Conservation (phyloP, 495 filamentous ascomycete species). For the Aspergillus homomorphus region DNA sequence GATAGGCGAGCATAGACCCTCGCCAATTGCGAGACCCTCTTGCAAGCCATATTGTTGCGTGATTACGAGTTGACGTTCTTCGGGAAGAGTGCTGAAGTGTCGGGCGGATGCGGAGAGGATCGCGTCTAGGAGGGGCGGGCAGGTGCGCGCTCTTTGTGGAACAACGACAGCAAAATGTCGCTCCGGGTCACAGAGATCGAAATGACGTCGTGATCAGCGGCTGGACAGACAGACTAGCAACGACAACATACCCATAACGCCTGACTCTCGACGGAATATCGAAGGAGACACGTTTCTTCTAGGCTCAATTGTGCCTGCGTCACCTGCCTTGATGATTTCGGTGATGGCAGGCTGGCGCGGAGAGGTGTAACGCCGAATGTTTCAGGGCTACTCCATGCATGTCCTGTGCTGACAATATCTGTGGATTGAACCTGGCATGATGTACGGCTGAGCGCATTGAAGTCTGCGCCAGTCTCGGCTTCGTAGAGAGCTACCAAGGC, state of each 20-base stretch:
- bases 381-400: background rate
- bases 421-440: background rate
- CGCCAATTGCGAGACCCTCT: conserved; percentile 13
- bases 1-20: conserved; percentile 24
- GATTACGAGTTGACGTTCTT: conserved; percentile 10
- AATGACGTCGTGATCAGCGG: conserved; percentile 7
- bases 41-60: conserved; percentile 7
- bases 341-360: background rate
- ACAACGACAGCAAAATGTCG: conserved; percentile 21
- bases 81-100: conserved; percentile 20
- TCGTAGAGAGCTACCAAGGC: conserved; percentile 8
- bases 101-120: conserved; percentile 21
- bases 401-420: background rate
- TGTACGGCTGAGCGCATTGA: background rate
- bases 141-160: conserved; percentile 19
- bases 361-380: background rate
- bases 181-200: conserved; percentile 24
- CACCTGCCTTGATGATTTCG: background rate
- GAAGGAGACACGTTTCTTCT: conserved; percentile 18
- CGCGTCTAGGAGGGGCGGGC: conserved; percentile 21
- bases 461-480: background rate
- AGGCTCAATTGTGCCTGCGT: conserved; percentile 9
- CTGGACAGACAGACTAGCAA: background rate
- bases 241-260: conserved; percentile 12
- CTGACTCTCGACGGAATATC: conserved; percentile 19